A percentile compares a stretch with the other conserved stretches of the same genome.
Evolutionary conservation across 306 rosid genomes (phyloP).

Genomic region (Parietaria judaica): DNA sequence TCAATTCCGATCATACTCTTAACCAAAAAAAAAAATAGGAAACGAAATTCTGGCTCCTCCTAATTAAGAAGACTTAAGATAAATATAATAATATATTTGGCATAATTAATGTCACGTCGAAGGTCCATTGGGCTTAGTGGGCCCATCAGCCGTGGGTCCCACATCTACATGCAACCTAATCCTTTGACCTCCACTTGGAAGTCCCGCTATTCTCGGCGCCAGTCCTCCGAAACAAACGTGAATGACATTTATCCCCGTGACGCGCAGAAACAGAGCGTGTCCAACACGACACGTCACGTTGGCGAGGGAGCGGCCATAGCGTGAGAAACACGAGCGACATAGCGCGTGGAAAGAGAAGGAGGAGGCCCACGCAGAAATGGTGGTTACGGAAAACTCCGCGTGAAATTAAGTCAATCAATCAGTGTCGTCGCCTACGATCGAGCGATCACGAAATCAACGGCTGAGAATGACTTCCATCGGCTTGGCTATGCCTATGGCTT

Average conservation of each 20-base stretch:
- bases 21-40: too few relatives aligned
- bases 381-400: constrained; percentile 17
- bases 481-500: too few relatives aligned
- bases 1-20: too few relatives aligned
- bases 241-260: neutral
- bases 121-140: constrained; percentile 5
- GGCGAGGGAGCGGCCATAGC: neutral
- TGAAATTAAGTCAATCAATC: constrained; percentile 14
- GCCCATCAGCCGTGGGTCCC: constrained; percentile 11
- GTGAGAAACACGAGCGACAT: neutral
- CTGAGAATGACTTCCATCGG: neutral
- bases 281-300: accelerated
- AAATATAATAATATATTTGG: neutral
- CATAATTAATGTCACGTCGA: neutral
- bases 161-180: constrained; percentile 8
- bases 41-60: too few relatives aligned
- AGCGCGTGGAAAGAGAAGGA: neutral
- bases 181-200: constrained; percentile 30
- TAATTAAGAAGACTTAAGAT: too few relatives aligned
- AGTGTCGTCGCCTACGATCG: neutral
- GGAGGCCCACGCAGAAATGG: neutral
- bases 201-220: constrained; percentile 52
- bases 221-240: constrained; percentile 11
- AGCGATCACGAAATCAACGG: neutral
- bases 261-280: constrained; percentile 1